These are phyloP conservation scores for Hibiscus trionum DNA, from an alignment of 345 rosid species.

Conservation along the genomic window DNA sequence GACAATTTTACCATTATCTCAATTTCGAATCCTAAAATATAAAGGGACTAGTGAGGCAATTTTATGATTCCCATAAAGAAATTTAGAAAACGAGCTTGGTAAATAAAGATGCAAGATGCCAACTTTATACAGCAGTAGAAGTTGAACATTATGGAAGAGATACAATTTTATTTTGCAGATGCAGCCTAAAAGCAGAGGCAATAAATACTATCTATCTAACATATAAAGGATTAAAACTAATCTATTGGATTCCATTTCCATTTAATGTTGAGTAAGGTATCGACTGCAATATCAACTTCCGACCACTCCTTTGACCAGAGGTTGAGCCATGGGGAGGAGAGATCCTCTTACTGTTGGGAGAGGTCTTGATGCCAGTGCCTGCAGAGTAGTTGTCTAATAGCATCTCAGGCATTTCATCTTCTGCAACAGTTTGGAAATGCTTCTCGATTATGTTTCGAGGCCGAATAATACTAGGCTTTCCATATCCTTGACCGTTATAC, in stretches of 20 bases:
- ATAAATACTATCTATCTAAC: constrained; percentile 2
- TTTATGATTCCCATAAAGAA: neutral
- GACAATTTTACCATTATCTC: no score
- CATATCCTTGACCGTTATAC: constrained; percentile 25
- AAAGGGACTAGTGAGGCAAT: no score
- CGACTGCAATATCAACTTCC: constrained; percentile 84
- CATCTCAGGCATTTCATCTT: constrained; percentile 62
- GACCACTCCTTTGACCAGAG: constrained; percentile 56
- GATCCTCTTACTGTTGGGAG: constrained; percentile 96
- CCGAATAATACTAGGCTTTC: constrained; percentile 33
- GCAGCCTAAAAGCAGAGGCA: neutral
- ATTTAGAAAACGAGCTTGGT: neutral
- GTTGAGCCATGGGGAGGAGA: constrained; percentile 87
- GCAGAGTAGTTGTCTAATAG: constrained; percentile 42
- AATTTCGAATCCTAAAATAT: no score
- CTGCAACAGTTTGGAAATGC: constrained; percentile 36
- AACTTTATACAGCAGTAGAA: constrained; percentile 15
- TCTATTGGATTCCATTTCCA: constrained; percentile 1
- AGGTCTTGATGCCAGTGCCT: constrained; percentile 37
- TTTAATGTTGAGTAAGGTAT: constrained; percentile 72
- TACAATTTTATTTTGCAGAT: constrained; percentile 27
- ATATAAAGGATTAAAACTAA: constrained; percentile 12
- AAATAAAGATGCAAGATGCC: neutral
- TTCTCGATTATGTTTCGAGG: constrained; percentile 42
- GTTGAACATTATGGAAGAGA: constrained; percentile 25